Percentiles rank a stretch among this genome's conserved stretches.
These are phyloP conservation scores for Chalciporus piperatus DNA, from an alignment of 768 basidiomycete genomes.

Conservation along the genomic window DNA sequence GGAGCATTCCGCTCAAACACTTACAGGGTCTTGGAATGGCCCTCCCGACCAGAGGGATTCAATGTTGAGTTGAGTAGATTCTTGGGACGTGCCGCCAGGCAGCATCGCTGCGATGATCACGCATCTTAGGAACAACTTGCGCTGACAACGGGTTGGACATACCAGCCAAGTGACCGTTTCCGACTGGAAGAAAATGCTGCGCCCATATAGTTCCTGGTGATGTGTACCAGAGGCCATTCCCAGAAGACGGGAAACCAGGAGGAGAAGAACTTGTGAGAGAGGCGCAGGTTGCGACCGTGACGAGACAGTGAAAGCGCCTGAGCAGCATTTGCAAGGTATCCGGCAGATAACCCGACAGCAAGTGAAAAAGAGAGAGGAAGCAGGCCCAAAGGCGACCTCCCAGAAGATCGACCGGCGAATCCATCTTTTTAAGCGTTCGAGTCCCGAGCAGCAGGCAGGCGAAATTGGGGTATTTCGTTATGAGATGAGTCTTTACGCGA, in stretches of 20 bases:
- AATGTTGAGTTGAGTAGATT: slow-evolving; percentile 67
- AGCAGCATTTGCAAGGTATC: slow-evolving; percentile 14
- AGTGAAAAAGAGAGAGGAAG: slow-evolving; percentile 7
- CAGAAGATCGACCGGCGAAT: slow-evolving; percentile 16
- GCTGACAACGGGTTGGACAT: slow-evolving; percentile 9
- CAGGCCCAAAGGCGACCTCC: slow-evolving; percentile 17
- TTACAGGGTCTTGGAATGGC: slow-evolving; percentile 62
- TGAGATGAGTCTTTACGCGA: neutral
- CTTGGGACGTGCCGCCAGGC: slow-evolving; percentile 57
- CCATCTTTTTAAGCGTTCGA: slow-evolving; percentile 17
- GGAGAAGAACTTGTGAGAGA: slow-evolving; percentile 27
- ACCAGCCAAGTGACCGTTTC: slow-evolving; percentile 73
- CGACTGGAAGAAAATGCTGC: slow-evolving; percentile 62
- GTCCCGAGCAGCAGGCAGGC: neutral
- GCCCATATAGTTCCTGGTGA: slow-evolving; percentile 53
- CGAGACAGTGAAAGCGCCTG: slow-evolving; percentile 20
- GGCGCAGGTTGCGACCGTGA: slow-evolving; percentile 18
- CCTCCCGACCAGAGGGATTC: slow-evolving; percentile 78
- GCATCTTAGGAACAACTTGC: neutral
- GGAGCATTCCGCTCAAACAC: slow-evolving; percentile 9
- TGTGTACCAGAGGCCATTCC: slow-evolving; percentile 76
- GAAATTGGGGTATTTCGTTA: neutral
- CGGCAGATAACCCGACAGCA: slow-evolving; percentile 19
- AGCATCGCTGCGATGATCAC: slow-evolving; percentile 49
- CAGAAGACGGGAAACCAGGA: slow-evolving; percentile 59